Percentiles rank a stretch among this genome's conserved stretches.
These are phyloP conservation scores for Hypoxylon sp. DNA, from an alignment of 2,329 filamentous ascomycete genomes.

Conservation along the genomic window DNA sequence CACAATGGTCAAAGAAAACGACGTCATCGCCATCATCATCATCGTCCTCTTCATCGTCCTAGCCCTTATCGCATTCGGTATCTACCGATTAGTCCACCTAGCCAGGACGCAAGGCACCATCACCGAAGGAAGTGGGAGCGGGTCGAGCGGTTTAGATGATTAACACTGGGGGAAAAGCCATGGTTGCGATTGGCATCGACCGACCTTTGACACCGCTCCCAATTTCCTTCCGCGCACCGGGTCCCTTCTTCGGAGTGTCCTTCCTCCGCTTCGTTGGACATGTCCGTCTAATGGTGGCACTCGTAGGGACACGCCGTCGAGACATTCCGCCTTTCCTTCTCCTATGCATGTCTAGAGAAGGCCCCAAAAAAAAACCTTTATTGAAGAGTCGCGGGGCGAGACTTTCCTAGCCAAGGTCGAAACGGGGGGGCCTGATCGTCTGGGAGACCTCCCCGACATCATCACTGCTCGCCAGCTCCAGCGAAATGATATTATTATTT, in stretches of 20 bases:
- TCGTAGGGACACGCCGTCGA: neutral
- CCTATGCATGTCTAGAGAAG: neutral
- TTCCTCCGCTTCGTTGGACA: neutral
- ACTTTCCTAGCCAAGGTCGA: neutral
- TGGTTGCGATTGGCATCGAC: neutral
- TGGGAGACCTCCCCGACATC: neutral
- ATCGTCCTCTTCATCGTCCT: conserved; percentile 76
- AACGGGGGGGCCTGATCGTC: neutral
- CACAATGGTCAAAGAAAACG: conserved; percentile 74
- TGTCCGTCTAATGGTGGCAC: neutral
- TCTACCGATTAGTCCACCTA: conserved; percentile 72
- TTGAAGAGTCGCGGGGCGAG: neutral
- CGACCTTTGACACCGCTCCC: neutral
- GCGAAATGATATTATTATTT: conserved; percentile 8
- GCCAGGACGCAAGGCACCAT: conserved; percentile 58
- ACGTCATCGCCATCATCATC: conserved; percentile 78
- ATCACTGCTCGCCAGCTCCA: neutral
- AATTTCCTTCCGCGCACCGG: conserved; percentile 3
- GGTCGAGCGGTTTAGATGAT: conserved; percentile 32
- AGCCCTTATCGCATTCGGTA: conserved; percentile 73
- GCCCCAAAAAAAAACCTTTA: neutral
- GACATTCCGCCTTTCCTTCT: neutral
- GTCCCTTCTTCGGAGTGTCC: neutral
- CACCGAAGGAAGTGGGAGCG: conserved; percentile 45
- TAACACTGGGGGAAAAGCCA: conserved; percentile 9